Percentiles rank a stretch among this genome's conserved stretches.
phyloP scores from a whole-genome alignment of 2,329 filamentous ascomycete species.

The Sporothrix pallida region DNA sequence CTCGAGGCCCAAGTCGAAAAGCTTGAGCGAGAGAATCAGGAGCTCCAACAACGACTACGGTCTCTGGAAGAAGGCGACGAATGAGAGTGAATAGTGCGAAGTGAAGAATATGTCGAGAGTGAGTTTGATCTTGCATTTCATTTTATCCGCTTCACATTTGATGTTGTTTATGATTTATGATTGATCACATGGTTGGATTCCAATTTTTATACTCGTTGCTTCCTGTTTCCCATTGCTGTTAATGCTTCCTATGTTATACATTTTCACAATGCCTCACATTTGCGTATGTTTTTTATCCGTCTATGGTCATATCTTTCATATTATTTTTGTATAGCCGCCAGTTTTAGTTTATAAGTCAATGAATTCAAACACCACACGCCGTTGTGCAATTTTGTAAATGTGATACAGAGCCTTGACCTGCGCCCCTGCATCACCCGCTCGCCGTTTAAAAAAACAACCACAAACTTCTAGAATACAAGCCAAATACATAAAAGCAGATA shows the following conservation, averaged over 20 bases:
- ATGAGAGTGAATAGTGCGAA: not conserved
- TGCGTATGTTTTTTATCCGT: not conserved
- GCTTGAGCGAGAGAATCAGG: slow-evolving; percentile 56
- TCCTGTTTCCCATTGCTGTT: too few relatives aligned
- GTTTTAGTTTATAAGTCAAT: not conserved
- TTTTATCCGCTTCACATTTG: too few relatives aligned
- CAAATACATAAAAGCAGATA: not conserved
- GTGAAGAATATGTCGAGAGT: not conserved
- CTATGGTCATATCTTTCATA: not conserved
- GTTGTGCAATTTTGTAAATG: slow-evolving; percentile 18
- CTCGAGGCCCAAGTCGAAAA: slow-evolving; percentile 59
- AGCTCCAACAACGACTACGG: slow-evolving; percentile 39
- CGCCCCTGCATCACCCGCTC: slow-evolving; percentile 11
- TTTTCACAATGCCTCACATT: not conserved
- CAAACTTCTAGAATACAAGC: not conserved
- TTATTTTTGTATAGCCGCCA: not conserved
- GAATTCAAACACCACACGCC: slow-evolving; percentile 22
- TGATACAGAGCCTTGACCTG: slow-evolving; percentile 5
- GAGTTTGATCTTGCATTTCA: not conserved
- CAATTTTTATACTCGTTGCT: too few relatives aligned
- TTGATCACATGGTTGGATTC: too few relatives aligned
- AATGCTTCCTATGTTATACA: too few relatives aligned
- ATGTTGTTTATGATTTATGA: too few relatives aligned
- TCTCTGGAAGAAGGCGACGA: slow-evolving; percentile 19
- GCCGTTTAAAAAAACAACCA: not conserved